These are phyloP conservation scores for Jimgerdemannia lactiflua DNA, from an alignment of 192 early-diverging fungal species.

Conservation along the genomic window DNA sequence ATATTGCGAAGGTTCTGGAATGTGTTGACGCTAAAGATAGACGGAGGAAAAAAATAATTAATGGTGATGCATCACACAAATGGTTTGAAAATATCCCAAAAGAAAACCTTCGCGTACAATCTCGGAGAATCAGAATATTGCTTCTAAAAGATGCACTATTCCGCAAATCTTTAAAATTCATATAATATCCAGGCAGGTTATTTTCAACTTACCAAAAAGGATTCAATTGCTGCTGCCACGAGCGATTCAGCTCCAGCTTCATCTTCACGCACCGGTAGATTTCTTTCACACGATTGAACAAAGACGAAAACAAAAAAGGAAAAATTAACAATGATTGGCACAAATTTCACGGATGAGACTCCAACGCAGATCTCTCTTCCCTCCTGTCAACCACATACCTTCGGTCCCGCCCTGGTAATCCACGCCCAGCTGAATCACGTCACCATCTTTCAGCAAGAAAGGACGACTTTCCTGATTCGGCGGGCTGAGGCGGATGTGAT, in stretches of 20 bases:
- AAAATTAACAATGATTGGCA: no score
- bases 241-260: constrained; percentile 71
- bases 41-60: not conserved
- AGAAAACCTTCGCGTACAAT: no score
- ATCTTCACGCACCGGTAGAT: constrained; percentile 94
- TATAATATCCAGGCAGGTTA: no score
- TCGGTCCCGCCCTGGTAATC: constrained; percentile 93
- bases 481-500: constrained; percentile 88
- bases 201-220: not conserved
- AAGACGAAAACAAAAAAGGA: no score
- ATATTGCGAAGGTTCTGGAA: constrained; percentile 36
- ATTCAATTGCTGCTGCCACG: constrained; percentile 43
- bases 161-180: no score
- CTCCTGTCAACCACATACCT: constrained; percentile 31
- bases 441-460: constrained; percentile 79
- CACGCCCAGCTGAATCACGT: constrained; percentile 92
- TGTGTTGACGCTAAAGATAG: not conserved
- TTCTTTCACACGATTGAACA: constrained; percentile 53
- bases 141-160: no score
- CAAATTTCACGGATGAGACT: no score
- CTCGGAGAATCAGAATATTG: no score
- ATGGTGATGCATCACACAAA: no score
- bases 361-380: no score
- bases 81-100: no score
- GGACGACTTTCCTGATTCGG: constrained; percentile 81